Conservation (phyloP, 257 asterid species). For the Ocimum tenuiflorum region DNA sequence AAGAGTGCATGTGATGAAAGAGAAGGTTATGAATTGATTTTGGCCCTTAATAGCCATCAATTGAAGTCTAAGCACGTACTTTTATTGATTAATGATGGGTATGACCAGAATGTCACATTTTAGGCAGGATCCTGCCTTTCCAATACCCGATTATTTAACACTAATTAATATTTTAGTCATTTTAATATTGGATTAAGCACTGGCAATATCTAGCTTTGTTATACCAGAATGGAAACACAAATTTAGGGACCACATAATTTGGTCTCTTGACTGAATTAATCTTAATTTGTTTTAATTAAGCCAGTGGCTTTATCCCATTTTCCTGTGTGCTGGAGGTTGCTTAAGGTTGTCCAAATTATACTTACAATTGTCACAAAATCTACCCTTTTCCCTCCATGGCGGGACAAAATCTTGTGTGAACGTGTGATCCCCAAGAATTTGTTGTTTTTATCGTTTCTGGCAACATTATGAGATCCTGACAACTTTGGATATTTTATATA, state of each 20-base stretch:
- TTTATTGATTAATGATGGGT: constrained; percentile 30
- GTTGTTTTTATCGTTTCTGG: not conserved
- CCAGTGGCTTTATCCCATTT: constrained; percentile 15
- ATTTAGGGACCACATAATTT: constrained; percentile 68
- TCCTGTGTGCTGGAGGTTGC: too few relatives aligned
- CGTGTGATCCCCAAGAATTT: constrained; percentile 25
- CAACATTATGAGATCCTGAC: constrained; percentile 14
- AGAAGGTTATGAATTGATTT: constrained; percentile 15
- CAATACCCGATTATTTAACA: constrained; percentile 36
- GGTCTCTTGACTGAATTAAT: constrained; percentile 37
- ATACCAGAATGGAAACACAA: constrained; percentile 45
- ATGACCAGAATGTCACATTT: constrained; percentile 32
- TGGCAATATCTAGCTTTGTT: constrained; percentile 29
- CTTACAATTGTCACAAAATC: constrained; percentile 6
- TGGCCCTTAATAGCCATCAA: constrained; percentile 26
- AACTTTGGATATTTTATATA: not conserved
- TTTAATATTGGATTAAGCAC: constrained; percentile 2
- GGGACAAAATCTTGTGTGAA: constrained; percentile 41
- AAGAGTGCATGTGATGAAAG: constrained; percentile 35
- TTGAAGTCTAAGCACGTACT: constrained; percentile 31
- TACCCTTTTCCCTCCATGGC: constrained; percentile 12
- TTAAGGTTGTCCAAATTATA: not conserved
- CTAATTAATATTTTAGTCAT: not conserved
- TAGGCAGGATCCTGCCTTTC: constrained; percentile 57
- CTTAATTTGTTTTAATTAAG: not conserved